phyloP scores from a whole-genome alignment of 1,284 basidiomycete species.

The Trametes sp. region DNA sequence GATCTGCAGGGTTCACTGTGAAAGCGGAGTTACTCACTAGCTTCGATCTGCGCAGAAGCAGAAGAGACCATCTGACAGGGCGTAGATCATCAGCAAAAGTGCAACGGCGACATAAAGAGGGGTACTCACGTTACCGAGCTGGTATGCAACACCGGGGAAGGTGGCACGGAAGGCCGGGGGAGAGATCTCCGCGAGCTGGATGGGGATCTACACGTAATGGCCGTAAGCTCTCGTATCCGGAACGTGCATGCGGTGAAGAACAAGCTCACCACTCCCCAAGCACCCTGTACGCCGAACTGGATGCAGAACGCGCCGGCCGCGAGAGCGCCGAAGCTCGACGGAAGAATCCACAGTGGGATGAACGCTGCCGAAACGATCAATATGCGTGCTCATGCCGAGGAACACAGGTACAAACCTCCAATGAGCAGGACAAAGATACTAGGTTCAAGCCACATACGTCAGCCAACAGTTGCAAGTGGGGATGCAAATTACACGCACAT shows the following conservation, averaged over 20 bases:
- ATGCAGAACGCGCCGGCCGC: slow-evolving; percentile 86
- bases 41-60: slow-evolving; percentile 92
- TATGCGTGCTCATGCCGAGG: not conserved
- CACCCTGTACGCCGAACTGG: slow-evolving; percentile 87
- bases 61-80: slow-evolving; percentile 79
- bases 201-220: slow-evolving; percentile 64
- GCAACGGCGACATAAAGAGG: not conserved
- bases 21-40: slow-evolving; percentile 54
- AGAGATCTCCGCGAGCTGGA: slow-evolving; percentile 89
- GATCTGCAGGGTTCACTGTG: not conserved
- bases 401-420: slow-evolving; percentile 44
- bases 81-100: slow-evolving; percentile 5
- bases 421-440: slow-evolving; percentile 65
- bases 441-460: not conserved
- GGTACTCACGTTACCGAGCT: slow-evolving; percentile 71
- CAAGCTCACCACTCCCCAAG: slow-evolving; percentile 73
- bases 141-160: slow-evolving; percentile 93
- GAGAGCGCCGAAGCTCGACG: slow-evolving; percentile 68
- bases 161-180: slow-evolving; percentile 94
- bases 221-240: not conserved
- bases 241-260: not conserved
- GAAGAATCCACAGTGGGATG: slow-evolving; percentile 89
- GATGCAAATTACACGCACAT: slow-evolving; percentile 52
- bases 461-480: slow-evolving; percentile 4
- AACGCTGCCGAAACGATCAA: slow-evolving; percentile 47